Base-by-base conservation (phyloP, 2,329 filamentous ascomycete genomes). In the Verticillium nubilum region DNA sequence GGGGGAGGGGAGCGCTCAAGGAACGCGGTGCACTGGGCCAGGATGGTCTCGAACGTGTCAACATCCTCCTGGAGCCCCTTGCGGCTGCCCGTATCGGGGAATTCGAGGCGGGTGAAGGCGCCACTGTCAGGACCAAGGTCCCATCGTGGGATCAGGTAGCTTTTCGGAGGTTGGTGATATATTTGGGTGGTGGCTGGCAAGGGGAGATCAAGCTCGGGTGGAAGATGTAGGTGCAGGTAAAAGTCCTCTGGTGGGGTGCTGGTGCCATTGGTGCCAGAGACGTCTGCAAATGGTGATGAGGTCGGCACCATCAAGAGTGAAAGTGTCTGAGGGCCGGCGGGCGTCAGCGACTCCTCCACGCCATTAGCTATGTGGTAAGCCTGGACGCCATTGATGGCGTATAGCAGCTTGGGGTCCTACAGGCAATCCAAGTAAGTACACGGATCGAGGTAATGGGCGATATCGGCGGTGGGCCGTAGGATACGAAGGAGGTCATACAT, bases 21-120 rank as follows among this genome's bases (percentile, higher is more conserved):
- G 73, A 99, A 98, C 2, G 94, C 91, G 2, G 94, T 98, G 74
- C 94, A 98, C 76, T 98, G 92, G n/a, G 94, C 94, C 56, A 98
- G 82, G 64, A 98, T 98, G 3, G 94, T 97, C 79, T 98, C 94
- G 69, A 97, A 98, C 0, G 94, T 98, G 71, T 97, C 92, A 50
- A 96, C 82, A 72, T 97, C 94, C 72, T 98, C 93, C 73, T 97
- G 92, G 1, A 90, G 84, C 27, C 90, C 88, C 33, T 84, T 80
- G 33, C 90, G 87, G 61, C 80, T 86, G 23, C 91, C 91, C 26
- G 90, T 78, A 2, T 81, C 72, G 0, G 93, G 93, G 66, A 99
- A 98, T 71, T 97, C 90, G 70, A 99, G 92, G 59, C 92, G 85
- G 23, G 94, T 97, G 71, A 98, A 98, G 19, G 92, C 91, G 61